Conservation (phyloP, 306 rosid species). For the Oemleria cerasiformis region DNA sequence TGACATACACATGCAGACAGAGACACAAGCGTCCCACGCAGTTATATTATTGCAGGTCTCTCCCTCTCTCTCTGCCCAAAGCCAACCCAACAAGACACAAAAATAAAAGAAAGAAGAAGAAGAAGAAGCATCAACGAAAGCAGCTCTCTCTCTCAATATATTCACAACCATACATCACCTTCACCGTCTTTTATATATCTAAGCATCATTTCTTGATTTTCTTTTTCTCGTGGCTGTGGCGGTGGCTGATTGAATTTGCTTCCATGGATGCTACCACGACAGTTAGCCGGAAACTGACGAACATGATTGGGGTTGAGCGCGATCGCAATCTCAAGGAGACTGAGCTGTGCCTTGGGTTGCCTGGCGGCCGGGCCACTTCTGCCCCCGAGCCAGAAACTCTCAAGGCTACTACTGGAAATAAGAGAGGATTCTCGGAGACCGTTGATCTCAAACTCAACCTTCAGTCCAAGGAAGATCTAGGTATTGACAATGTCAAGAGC, state of each 20-base stretch:
- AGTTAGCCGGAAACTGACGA: constrained; percentile 45
- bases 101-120: constrained; percentile 7
- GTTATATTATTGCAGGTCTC: constrained; percentile 60
- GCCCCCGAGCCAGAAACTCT: constrained; percentile 52
- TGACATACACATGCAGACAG: constrained; percentile 54
- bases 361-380: constrained; percentile 39
- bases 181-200: not conserved
- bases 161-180: not conserved
- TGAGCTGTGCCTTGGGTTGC: constrained; percentile 89
- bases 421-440: constrained; percentile 91
- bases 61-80: constrained; percentile 34
- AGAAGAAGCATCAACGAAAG: constrained; percentile 21
- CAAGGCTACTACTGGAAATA: constrained; percentile 46
- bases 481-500: constrained; percentile 35
- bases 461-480: constrained; percentile 58
- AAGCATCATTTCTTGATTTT: not conserved
- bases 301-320: constrained; percentile 29
- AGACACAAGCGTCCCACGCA: constrained; percentile 45
- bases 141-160: constrained; percentile 14
- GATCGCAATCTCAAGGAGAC: constrained; percentile 77
- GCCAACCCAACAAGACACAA: constrained; percentile 40
- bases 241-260: not conserved
- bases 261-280: constrained; percentile 13
- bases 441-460: constrained; percentile 85
- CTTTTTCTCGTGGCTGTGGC: not conserved